phyloP scores from a whole-genome alignment of 345 rosid species.

The Aquilaria yunnanensis region DNA sequence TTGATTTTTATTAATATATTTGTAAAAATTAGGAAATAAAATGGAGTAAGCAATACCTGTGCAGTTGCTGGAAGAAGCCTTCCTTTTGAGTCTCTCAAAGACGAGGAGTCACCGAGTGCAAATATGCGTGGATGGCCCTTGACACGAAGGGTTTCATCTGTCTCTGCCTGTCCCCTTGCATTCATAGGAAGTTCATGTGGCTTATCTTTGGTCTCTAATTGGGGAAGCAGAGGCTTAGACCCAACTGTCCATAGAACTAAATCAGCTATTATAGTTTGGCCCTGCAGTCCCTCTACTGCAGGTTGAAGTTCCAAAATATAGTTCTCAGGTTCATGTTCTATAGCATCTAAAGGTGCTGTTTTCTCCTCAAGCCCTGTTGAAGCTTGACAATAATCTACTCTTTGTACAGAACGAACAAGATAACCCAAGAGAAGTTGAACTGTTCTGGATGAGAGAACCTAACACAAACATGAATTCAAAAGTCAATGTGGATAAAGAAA shows the following conservation, averaged over 20 bases:
- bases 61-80: conserved; percentile 88
- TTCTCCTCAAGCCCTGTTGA: conserved; percentile 21
- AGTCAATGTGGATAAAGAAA: background rate
- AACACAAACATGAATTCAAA: conserved; percentile 10
- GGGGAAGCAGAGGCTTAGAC: conserved; percentile 69
- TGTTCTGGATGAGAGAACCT: conserved; percentile 83
- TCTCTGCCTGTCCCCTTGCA: conserved; percentile 83
- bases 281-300: conserved; percentile 60
- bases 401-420: conserved; percentile 49
- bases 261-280: conserved; percentile 69
- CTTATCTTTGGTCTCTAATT: conserved; percentile 37
- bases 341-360: conserved; percentile 10
- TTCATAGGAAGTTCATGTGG: conserved; percentile 57
- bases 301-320: conserved; percentile 78
- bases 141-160: conserved; percentile 92
- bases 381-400: conserved; percentile 25
- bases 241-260: conserved; percentile 93
- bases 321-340: conserved; percentile 28
- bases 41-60: conserved; percentile 40
- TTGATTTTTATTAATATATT: background rate
- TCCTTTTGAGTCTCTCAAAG: conserved; percentile 71
- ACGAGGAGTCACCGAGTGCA: conserved; percentile 88
- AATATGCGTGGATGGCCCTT: conserved; percentile 94
- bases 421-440: conserved; percentile 70
- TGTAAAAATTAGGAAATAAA: background rate